These are phyloP conservation scores for Talaromyces albobiverticillius DNA, from an alignment of 2,329 filamentous ascomycete species.

Conservation along the genomic window DNA sequence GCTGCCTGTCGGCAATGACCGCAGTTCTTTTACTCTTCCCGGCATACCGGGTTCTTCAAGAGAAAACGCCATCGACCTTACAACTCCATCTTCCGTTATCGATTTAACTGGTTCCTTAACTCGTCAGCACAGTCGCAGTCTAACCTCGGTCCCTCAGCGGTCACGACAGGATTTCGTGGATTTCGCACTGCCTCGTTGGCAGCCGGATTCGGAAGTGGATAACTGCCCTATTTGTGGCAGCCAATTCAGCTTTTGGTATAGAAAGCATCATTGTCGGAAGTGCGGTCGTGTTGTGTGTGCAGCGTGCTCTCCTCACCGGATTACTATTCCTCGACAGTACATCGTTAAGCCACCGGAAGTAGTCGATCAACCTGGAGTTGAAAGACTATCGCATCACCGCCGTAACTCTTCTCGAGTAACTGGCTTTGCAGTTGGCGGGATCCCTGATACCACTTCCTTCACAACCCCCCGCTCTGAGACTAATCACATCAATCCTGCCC, in stretches of 20 bases:
- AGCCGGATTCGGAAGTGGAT: slow-evolving; percentile 78
- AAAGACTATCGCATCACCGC: neutral
- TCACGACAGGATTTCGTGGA: slow-evolving; percentile 22
- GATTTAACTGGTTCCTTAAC: slow-evolving; percentile 17
- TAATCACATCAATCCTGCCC: slow-evolving; percentile 41
- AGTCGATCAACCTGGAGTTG: slow-evolving; percentile 18
- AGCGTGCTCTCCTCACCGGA: slow-evolving; percentile 86
- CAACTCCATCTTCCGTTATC: slow-evolving; percentile 25
- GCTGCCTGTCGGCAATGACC: slow-evolving; percentile 9
- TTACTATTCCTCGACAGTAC: slow-evolving; percentile 89
- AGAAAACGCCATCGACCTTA: slow-evolving; percentile 32
- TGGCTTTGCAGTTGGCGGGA: slow-evolving; percentile 35
- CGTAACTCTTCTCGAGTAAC: slow-evolving; percentile 40
- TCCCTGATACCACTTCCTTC: neutral
- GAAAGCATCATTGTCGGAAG: slow-evolving; percentile 96
- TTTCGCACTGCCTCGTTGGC: slow-evolving; percentile 73
- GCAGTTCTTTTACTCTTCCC: slow-evolving; percentile 3
- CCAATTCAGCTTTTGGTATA: slow-evolving; percentile 78
- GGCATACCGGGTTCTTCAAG: slow-evolving; percentile 27
- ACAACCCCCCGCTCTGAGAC: neutral
- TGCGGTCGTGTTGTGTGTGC: slow-evolving; percentile 91
- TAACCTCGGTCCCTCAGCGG: slow-evolving; percentile 13
- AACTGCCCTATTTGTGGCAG: slow-evolving; percentile 80
- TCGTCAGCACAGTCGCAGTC: slow-evolving; percentile 11
- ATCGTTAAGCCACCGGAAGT: slow-evolving; percentile 74